Evolutionary conservation across 2,329 filamentous ascomycete species (phyloP).

Genomic region (Ophiocordyceps camponoti-leonardi): DNA sequence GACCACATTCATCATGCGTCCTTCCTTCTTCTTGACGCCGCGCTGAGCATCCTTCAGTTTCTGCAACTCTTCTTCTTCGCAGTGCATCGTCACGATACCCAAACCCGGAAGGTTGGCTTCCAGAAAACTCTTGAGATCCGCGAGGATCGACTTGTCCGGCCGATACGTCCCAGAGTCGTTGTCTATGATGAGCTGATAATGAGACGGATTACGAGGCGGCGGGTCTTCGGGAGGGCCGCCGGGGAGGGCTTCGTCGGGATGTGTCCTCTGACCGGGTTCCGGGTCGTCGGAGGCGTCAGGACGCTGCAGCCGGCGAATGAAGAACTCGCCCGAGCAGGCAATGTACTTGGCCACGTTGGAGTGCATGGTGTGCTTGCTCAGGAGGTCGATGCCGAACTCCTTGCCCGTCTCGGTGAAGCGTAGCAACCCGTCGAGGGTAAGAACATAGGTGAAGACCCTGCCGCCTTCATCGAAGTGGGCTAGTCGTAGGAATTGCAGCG

Average conservation of each 20-base stretch:
- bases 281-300: constrained; percentile 25
- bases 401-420: constrained; percentile 93
- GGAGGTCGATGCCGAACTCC: constrained; percentile 82
- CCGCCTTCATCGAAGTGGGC: constrained; percentile 75
- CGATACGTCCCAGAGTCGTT: constrained; percentile 92
- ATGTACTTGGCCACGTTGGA: constrained; percentile 83
- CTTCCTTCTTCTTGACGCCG: constrained; percentile 52
- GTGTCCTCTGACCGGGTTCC: constrained; percentile 27
- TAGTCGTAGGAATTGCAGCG: constrained; percentile 69
- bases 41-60: constrained; percentile 63
- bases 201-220: constrained; percentile 28
- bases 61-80: constrained; percentile 57
- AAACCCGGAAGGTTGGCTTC: constrained; percentile 60
- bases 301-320: constrained; percentile 52
- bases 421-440: constrained; percentile 72
- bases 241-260: constrained; percentile 30
- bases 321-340: constrained; percentile 85
- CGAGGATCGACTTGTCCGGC: constrained; percentile 62
- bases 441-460: constrained; percentile 78
- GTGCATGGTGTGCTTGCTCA: constrained; percentile 96
- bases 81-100: constrained; percentile 57
- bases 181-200: constrained; percentile 82
- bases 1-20: constrained; percentile 32
- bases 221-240: constrained; percentile 26
- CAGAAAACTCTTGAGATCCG: constrained; percentile 53